phyloP scores from a whole-genome alignment of 2,329 filamentous ascomycete genomes.

The Fusarium sp. region DNA sequence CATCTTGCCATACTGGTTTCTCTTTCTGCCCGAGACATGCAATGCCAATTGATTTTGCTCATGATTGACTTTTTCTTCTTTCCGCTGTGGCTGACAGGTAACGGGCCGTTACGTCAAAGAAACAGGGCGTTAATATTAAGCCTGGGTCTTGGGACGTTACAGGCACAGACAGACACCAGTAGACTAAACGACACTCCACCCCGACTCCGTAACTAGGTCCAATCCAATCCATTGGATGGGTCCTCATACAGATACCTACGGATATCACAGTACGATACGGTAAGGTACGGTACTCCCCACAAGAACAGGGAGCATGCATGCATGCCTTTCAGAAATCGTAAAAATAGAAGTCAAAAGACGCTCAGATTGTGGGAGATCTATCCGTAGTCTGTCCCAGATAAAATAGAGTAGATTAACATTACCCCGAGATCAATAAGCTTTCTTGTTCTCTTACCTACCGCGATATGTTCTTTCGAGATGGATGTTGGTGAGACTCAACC shows the following conservation, averaged over 20 bases:
- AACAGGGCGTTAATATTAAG: constrained; percentile 8
- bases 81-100: constrained; percentile 1
- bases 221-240: too few species aligned
- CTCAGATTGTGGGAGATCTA: background rate
- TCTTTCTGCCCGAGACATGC: background rate
- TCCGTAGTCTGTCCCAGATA: constrained; percentile 5
- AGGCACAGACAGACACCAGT: constrained; percentile 13
- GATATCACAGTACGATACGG: constrained; percentile 4
- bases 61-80: background rate
- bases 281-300: constrained; percentile 12
- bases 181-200: background rate
- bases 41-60: background rate
- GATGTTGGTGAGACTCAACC: background rate
- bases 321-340: constrained; percentile 13
- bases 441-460: background rate
- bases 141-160: constrained; percentile 14
- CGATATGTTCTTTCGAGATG: background rate
- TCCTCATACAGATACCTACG: too few species aligned
- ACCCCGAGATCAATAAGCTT: constrained; percentile 1
- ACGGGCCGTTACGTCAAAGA: constrained; percentile 18
- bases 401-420: constrained; percentile 13
- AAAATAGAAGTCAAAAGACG: background rate
- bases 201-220: constrained; percentile 8
- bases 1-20: background rate
- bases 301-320: constrained; percentile 3